Base-by-base conservation (phyloP, 306 rosid genomes). In the Rubus idaeus region DNA sequence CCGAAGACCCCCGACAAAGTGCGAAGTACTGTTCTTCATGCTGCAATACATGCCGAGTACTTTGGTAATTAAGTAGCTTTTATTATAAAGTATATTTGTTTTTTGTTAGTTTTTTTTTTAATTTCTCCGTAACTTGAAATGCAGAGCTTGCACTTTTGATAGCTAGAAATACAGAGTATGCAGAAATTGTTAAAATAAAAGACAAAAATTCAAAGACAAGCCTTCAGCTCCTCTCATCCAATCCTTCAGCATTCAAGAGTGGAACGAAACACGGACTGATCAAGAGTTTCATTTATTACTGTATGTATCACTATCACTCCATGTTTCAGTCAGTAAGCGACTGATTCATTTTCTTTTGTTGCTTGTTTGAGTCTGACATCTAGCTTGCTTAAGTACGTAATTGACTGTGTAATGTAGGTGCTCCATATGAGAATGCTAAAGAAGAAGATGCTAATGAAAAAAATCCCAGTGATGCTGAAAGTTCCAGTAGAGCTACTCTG, bases 161-260 rank as follows among this genome's bases (percentile, higher is more conserved):
- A 70, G 76, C 76, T 37, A 39, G 3, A 56, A n/a, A 8, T 26
- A 10, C 1, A 2, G 18, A n/a, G 12, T 68, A 69, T 49, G 37
- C 39, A 1, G 2, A 5, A 6, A n/a, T 50, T 13, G 46, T 50
- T 3, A 5, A 10, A 3, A 10, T 0, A 62, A 8, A 21, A 50
- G 63, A 62, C 35, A 0, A 10, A 17, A 4, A 30, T 50, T 47
- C 42, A 23, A 71, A 12, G 21, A 71, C 37, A 8, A n/a, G 66
- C 9, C 82, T 78, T 41, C 82, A 78, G 21, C 72, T 78, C 12
- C 72, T 78, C 3, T 61, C 82, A 60, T 13, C n/a, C 35, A 62
- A 37, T 51, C 55, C 81, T 20, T 40, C 62, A 37, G 81, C 81
- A 35, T 78, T 78, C 71, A n/a, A 49, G 64, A 70, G 81, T 62